phyloP scores from a whole-genome alignment of 2,329 filamentous ascomycete genomes.

The Triangularia setosa region DNA sequence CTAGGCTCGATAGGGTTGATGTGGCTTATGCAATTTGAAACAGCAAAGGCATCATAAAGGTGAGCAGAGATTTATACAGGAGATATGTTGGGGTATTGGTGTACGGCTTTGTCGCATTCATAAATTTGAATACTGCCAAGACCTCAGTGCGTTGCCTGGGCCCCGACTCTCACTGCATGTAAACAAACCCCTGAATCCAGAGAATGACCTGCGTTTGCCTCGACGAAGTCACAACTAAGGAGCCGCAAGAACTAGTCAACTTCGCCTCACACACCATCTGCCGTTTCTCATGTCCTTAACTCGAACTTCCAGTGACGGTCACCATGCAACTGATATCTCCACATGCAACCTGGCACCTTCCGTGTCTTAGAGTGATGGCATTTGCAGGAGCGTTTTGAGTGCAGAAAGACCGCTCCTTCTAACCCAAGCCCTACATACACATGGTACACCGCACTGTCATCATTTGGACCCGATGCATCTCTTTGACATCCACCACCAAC shows the following conservation, averaged over 20 bases:
- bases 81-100: neutral
- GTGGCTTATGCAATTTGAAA: neutral
- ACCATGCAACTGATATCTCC: too few species aligned
- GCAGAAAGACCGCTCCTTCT: too few species aligned
- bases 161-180: neutral
- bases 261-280: neutral
- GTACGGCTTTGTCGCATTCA: neutral
- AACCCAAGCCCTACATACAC: too few species aligned
- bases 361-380: neutral
- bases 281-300: neutral
- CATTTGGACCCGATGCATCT: too few species aligned
- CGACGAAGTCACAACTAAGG: neutral
- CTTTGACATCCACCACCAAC: neutral
- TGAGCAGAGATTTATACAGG: neutral
- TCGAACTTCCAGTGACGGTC: neutral
- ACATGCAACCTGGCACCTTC: neutral
- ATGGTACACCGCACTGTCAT: too few species aligned
- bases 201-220: neutral
- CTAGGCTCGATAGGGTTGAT: neutral
- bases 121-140: neutral
- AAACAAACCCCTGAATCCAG: neutral
- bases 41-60: neutral
- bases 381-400: neutral
- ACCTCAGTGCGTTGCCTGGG: neutral
- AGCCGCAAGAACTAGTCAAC: neutral